Base-by-base conservation (phyloP, 495 filamentous ascomycete genomes). In the Tricharina praecox region DNA sequence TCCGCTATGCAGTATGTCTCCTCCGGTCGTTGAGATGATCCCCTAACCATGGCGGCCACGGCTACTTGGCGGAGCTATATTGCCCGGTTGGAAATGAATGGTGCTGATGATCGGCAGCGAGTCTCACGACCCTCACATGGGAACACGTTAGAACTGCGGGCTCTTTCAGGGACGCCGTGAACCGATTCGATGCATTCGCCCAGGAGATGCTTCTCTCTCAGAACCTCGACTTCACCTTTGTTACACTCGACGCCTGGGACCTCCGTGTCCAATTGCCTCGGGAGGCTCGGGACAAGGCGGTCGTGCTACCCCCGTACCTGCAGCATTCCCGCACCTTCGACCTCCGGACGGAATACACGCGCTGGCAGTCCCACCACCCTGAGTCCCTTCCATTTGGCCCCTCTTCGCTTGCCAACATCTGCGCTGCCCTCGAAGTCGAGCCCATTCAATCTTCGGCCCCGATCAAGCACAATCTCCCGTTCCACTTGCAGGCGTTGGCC, bases 241-340 rank as follows among this genome's bases (percentile, higher is more conserved):
- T 97, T 50, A 97, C 90, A 25, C 73, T 97, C 54, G 92, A 94
- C 62, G 87, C 90, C 23, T 97, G 90, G 90, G 90, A 97, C 65
- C 78, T 97, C 45, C 87, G 90, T 51, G 90, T 97, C 39, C 90
- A 97, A 69, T 74, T 97, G 52, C 90, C 90, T 25, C 82, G 90
- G 41, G 90, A 97, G 68, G 90, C 90, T 54, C 83, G 90, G 48
- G 90, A 96, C 67, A 96, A 97, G 69, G 82, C 88, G 33, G 88
- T 95, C 28, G 88, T 93, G 13, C 74, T 97, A 16, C 90, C 90
- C n/a, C 77, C 86, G 13, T 96, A 95, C 61, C 73, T 97, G 23
- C 90, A 95, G 65, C 90, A 97, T 69, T 95, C 90, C 32, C 78
- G 90, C 39, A 90, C 86, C 25, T 97, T 94, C 64, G 90, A 96